Base-by-base conservation (phyloP, 2,329 filamentous ascomycete genomes). In the Ciborinia camelliae region DNA sequence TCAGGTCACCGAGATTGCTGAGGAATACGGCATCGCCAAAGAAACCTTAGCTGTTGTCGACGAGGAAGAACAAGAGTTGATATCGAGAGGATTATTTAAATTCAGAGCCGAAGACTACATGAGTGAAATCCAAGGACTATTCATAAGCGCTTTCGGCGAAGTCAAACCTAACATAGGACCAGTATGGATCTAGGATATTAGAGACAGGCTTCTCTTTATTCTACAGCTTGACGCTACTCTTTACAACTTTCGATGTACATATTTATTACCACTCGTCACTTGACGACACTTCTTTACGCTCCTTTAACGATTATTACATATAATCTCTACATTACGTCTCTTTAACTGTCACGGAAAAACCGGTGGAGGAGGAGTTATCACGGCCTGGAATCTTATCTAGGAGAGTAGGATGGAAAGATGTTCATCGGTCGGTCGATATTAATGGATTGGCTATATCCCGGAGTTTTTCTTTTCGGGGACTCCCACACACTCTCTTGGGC, bases 1-100 rank as follows among this genome's bases (percentile, higher is more conserved):
- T 64, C 90, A 98, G 77, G 91, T 98, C 30, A 92, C 92, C 62
- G 95, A 98, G 77, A 84, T 97, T 20, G 94, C 90, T 0, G 95
- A 98, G 78, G 93, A 97, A 77, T 94, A 92, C 71, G 86, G 87
- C 50, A 82, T 86, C 37, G 69, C 66, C 55, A 82, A 84, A 68
- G 82, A 86, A 45, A 78, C 70, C 23, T 75, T 82, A 68, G 82
- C 83, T n/a, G 80, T 86, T 53, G 79, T 88, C 47, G 89, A 93
- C 52, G 90, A 91, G 63, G 92, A 96, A 76, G 84, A 91, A 72
- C 81, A 85, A 69, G 85, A 88, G 66, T 85, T 98, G 74, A 77
- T 83, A 66, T 81, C 83, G 30, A 86, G 85, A 67, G 91, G 91
- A 2, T 82, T 97, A 7, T 83, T 82, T 72, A 90, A 88, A 72